Evolutionary conservation across 345 rosid species (phyloP), one percentile per base, ranked within the genome.

Genomic region (Physaria fendleri): DNA sequence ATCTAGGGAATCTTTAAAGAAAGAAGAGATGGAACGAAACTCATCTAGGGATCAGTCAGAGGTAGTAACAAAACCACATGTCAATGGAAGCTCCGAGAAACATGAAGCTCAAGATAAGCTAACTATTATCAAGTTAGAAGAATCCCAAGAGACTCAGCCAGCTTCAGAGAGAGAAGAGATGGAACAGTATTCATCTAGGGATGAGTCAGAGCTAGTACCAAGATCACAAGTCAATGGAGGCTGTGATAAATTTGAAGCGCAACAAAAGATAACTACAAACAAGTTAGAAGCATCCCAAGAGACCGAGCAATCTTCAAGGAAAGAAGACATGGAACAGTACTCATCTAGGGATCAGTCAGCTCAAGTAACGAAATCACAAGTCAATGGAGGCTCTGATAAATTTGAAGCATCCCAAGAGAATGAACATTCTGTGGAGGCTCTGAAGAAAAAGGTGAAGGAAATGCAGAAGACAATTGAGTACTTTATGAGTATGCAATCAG

Each of bases 361-460:
- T 34, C 28, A 41, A 18, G 12, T 18, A 11, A 3, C 14, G 12
- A 64, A 59, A 70, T 60, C 48, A 39, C 16, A 59, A 56, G 32
- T 45, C 6, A 1, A 20, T n/a, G 56, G 30, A 50, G 54, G 21
- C 2, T 39, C 22, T 0, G 62, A 53, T 38, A 38, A 37, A n/a
- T n/a, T n/a, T n/a, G n/a, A n/a, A n/a, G n/a, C n/a, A n/a, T n/a
- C n/a, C n/a, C n/a, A n/a, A n/a, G n/a, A n/a, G n/a, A n/a, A n/a
- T n/a, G n/a, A n/a, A n/a, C n/a, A n/a, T n/a, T n/a, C n/a, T n/a
- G n/a, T n/a, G n/a, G n/a, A 83, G 60, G 75, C 74, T 49, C 60
- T 91, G 71, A 78, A 75, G 56, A 64, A 42, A 43, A 88, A 82
- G 60, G 71, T 91, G 61, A 78, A 73, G 71, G 85, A 88, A 38